Evolutionary conservation across 345 rosid genomes (phyloP).

Genomic region (Populus ilicifolia): DNA sequence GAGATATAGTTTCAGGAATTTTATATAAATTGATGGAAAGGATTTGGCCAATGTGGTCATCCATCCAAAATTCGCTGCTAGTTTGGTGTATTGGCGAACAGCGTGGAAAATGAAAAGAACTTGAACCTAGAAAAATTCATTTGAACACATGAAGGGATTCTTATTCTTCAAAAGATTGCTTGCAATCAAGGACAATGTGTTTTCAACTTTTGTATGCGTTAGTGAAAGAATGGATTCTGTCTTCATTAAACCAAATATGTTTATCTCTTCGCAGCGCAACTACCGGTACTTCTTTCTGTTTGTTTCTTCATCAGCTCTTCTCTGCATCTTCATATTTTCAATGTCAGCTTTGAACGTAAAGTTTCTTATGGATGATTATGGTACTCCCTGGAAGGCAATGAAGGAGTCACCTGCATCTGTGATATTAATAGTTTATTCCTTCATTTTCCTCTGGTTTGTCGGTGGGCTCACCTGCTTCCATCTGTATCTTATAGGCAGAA

Average conservation of each 20-base stretch:
- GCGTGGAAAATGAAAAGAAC: background rate
- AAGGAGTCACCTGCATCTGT: slow-evolving; percentile 46
- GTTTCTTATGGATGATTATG: slow-evolving; percentile 34
- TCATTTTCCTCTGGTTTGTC: slow-evolving; percentile 53
- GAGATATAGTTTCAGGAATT: background rate
- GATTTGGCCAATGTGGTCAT: background rate
- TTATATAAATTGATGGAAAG: background rate
- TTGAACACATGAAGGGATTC: background rate
- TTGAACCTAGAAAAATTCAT: background rate
- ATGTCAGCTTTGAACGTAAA: slow-evolving; percentile 50
- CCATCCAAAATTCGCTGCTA: background rate
- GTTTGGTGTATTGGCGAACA: background rate
- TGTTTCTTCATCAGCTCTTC: slow-evolving; percentile 47
- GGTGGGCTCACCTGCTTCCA: slow-evolving; percentile 61
- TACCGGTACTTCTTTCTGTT: slow-evolving; percentile 55
- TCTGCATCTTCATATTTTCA: slow-evolving; percentile 46
- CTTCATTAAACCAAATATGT: background rate
- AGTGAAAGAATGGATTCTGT: background rate
- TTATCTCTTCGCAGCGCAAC: slow-evolving; percentile 44
- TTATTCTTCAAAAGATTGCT: background rate
- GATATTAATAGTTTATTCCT: slow-evolving; percentile 44
- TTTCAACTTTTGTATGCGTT: background rate
- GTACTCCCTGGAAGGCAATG: slow-evolving; percentile 47
- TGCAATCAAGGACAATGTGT: background rate
- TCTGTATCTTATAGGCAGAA: slow-evolving; percentile 48